Evolutionary conservation across 1,284 basidiomycete genomes (phyloP).

Genomic region (Ustilago xerochloae): DNA sequence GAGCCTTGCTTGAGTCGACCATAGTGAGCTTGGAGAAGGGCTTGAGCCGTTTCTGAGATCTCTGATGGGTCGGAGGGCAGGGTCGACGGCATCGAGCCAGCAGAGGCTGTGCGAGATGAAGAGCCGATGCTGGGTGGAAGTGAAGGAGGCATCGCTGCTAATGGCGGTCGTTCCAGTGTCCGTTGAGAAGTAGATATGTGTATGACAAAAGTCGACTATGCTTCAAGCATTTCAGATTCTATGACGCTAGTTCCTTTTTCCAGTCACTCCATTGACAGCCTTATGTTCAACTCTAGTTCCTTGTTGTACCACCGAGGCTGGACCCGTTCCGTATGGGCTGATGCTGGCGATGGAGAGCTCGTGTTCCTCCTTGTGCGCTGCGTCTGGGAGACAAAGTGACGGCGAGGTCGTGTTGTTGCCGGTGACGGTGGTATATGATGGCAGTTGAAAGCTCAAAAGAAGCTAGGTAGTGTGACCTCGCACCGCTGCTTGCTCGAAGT

Average conservation of each 20-base stretch:
- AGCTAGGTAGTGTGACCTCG: not conserved
- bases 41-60: slow-evolving; percentile 45
- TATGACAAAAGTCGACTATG: too few relatives aligned
- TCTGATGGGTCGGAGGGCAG: slow-evolving; percentile 25
- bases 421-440: not conserved
- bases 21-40: slow-evolving; percentile 37
- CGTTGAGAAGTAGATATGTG: not conserved
- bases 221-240: too few relatives aligned
- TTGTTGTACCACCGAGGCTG: too few relatives aligned
- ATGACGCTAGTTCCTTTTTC: too few relatives aligned
- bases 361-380: too few relatives aligned
- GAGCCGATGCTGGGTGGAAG: not conserved
- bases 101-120: not conserved
- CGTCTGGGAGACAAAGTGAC: too few relatives aligned
- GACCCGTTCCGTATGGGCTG: too few relatives aligned
- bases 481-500: not conserved
- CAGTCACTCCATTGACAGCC: too few relatives aligned
- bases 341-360: too few relatives aligned
- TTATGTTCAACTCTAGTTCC: too few relatives aligned
- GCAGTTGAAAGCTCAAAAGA: not conserved
- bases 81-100: slow-evolving; percentile 4
- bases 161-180: not conserved
- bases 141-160: not conserved
- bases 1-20: slow-evolving; percentile 12
- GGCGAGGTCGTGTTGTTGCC: not conserved